These are phyloP conservation scores for Neocatenulostroma microsporum DNA, from an alignment of 2,329 filamentous ascomycete species.

Conservation along the genomic window DNA sequence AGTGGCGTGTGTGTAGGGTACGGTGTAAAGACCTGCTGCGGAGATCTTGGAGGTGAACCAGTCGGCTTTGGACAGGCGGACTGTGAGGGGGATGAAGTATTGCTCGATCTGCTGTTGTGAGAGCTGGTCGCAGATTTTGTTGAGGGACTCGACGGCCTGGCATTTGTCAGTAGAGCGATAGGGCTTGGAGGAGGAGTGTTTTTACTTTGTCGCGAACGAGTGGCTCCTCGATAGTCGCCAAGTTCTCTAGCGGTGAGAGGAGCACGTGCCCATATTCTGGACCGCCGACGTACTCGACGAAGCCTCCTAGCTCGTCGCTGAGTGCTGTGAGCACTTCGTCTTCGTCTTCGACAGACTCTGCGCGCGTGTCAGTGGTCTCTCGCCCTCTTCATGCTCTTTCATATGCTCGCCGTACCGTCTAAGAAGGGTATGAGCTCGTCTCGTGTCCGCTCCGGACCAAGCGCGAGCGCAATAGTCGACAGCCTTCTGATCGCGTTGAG, in stretches of 20 bases:
- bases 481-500: slow-evolving; percentile 98
- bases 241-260: slow-evolving; percentile 91
- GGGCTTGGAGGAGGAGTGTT: neutral
- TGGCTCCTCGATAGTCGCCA: slow-evolving; percentile 96
- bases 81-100: slow-evolving; percentile 90
- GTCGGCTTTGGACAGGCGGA: slow-evolving; percentile 96
- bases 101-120: slow-evolving; percentile 91
- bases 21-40: slow-evolving; percentile 88
- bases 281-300: slow-evolving; percentile 96
- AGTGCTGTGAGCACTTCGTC: slow-evolving; percentile 96
- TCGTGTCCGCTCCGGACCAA: slow-evolving; percentile 91
- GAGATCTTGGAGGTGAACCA: slow-evolving; percentile 99
- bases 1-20: slow-evolving; percentile 86
- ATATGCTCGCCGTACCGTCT: slow-evolving; percentile 62
- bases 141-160: slow-evolving; percentile 95
- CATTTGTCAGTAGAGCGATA: slow-evolving; percentile 23
- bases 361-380: slow-evolving; percentile 25
- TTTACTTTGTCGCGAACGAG: slow-evolving; percentile 94
- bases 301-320: slow-evolving; percentile 91
- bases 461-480: slow-evolving; percentile 92
- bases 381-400: neutral
- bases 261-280: slow-evolving; percentile 92
- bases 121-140: slow-evolving; percentile 95
- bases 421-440: slow-evolving; percentile 98
- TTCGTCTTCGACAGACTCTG: slow-evolving; percentile 98